Base-by-base conservation (phyloP, 2,329 filamentous ascomycete species). In the Curvularia verruculosa region DNA sequence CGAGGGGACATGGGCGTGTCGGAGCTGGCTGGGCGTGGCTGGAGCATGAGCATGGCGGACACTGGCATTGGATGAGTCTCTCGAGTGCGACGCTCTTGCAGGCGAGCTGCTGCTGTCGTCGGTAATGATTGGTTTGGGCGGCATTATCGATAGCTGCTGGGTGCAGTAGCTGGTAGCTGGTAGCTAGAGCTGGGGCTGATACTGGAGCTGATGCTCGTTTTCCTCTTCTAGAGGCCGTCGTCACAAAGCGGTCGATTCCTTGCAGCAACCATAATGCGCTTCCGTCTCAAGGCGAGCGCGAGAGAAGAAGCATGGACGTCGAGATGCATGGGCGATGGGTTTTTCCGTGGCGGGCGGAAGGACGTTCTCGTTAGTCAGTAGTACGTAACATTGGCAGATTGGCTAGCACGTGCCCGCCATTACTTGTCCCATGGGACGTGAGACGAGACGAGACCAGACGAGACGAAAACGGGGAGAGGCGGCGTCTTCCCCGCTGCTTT, bases 1-100 rank as follows among this genome's bases (percentile, higher is more conserved):
- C 26, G 73, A 77, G 51, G 79, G 79, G 49, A 76, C 75, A 60
- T 80, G 72, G 12, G 76, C 72, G 48, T 79, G 71, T n/a, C 80
- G 68, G 47, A 82, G 70, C 58, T 74, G 71, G 69, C 74, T 77
- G 34, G 76, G 76, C 2, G 67, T 75, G 7, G 61, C 48, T 9
- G 76, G 76, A 1, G 70, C 69, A 62, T 78, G 74, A n/a, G 70
- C 65, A 49, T 69, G 68, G 41, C 65, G 58, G 43, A 65, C 61
- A 63, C 70, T 74, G 46, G 65, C 63, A 12, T 41, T 67, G n/a
- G 74, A 75, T 28, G 73, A 68, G 50, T 66, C 72, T 58, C 73
- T 67, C 52, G 67, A 68, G 41, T 73, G 71, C n/a, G 67, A 63
- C 46, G 56, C 52, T 52, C 54, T 39, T 56, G 57, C 28, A 47